These are phyloP conservation scores for Aspergillus puulaauensis DNA, from an alignment of 2,329 filamentous ascomycete genomes.

Conservation along the genomic window DNA sequence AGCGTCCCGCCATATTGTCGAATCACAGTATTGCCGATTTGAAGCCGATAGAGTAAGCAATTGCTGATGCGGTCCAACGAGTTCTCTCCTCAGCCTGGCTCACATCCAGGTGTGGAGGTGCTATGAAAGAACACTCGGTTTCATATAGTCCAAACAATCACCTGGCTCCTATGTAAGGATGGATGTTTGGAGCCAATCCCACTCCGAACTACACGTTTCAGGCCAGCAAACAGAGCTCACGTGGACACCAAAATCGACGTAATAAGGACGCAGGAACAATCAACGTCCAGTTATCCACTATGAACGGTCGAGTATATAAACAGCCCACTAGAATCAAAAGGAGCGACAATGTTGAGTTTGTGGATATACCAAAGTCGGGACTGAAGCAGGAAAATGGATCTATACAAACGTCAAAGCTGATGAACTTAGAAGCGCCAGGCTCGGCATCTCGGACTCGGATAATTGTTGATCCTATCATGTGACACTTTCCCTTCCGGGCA, in stretches of 20 bases:
- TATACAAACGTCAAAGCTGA: constrained; percentile 2
- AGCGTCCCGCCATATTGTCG: constrained; percentile 17
- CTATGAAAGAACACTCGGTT: neutral
- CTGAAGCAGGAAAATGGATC: neutral
- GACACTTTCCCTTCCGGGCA: neutral
- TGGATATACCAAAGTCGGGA: neutral
- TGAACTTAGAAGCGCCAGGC: neutral
- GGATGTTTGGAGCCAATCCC: neutral
- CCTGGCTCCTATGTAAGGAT: neutral
- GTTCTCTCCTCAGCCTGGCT: neutral
- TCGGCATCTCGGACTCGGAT: neutral
- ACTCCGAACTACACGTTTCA: neutral
- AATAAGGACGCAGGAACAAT: neutral
- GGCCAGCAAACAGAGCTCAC: constrained; percentile 6
- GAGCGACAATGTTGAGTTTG: neutral
- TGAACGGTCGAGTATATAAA: neutral
- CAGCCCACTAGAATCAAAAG: neutral
- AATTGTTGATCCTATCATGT: constrained; percentile 6
- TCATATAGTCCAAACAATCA: neutral
- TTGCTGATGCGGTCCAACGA: neutral
- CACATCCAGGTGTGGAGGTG: neutral
- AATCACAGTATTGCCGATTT: neutral
- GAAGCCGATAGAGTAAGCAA: neutral
- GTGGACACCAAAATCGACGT: neutral
- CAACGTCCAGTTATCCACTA: neutral